Evolutionary conservation across 805 yeast species (phyloP), one percentile per base, ranked within the genome.

Genomic region (Wickerhamomyces tratensis): DNA sequence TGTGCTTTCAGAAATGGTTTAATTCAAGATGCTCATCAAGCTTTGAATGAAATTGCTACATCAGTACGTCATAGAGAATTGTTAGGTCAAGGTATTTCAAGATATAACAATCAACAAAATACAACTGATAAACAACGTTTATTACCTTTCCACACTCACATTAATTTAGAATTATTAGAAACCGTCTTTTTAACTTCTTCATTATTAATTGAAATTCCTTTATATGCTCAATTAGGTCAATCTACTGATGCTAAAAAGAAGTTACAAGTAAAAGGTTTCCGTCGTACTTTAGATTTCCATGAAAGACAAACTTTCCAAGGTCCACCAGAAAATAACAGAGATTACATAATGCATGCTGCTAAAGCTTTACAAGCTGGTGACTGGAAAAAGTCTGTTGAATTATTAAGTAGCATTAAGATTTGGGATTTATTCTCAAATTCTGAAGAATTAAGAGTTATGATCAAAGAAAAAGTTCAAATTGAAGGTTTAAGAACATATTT

Each of bases 71-170:
- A 85, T 56, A 88, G 86, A 71, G 98, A 93, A 67, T 75, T 93
- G 46, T 75, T 93, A 48, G 98, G 97, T 46, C 98, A 91, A 71
- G 94, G 95, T 42, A 59, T 67, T 37, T 82, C 82, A 61, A 82
- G 88, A 65, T 80, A 74, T 61, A 70, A 75, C 43, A 76, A 73
- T 54, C 63, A 60, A 47, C 69, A 72, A 14, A 61, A 78, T 26
- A 64, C 72, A 38, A 76, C 73, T 47, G 95, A 84, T 58, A 77
- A 72, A 56, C 91, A 82, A 65, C 80, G 89, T 61, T 76, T 88
- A 61, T 72, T 93, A 61, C 99, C 99, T 45, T 93, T 84, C 82
- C 98, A 93, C 68, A 88, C 87, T 85, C 99, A 93, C 68, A 91
- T 93, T 64, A 93, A 93, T 67, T 71, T 91, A 54, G 98, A 94